Percentiles rank a stretch among this genome's conserved stretches.
These are phyloP conservation scores for Flaveria brownii DNA, from an alignment of 129 eudicot species.

Conservation along the genomic window DNA sequence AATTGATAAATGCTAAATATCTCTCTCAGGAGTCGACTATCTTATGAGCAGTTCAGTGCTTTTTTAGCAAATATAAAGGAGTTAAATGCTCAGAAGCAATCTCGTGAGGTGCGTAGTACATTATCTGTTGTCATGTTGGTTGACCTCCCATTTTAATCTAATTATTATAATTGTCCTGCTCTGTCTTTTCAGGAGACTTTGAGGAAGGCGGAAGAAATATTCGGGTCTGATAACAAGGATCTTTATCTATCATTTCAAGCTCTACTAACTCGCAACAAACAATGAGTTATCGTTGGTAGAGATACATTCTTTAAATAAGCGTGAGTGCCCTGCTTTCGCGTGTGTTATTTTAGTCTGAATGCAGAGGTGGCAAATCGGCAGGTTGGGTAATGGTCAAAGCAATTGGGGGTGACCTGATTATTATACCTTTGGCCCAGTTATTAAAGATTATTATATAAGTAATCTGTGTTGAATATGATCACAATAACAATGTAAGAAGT, in stretches of 20 bases:
- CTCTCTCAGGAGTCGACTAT: conserved; percentile 81
- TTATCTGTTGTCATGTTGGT: conserved; percentile 13
- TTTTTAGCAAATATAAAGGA: conserved; percentile 92
- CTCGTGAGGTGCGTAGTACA: conserved; percentile 76
- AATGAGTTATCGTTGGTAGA: conserved; percentile 30
- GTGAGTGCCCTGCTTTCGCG: conserved; percentile 8
- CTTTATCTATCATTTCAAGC: conserved; percentile 88
- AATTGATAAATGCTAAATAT: conserved; percentile 6
- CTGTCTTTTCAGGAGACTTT: conserved; percentile 69
- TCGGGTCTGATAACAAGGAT: conserved; percentile 85
- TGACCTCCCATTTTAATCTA: conserved; percentile 4
- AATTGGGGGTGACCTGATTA: neutral
- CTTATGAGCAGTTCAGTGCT: conserved; percentile 94
- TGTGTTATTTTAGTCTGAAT: conserved; percentile 4
- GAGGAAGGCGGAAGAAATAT: conserved; percentile 94
- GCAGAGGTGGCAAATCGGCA: conserved; percentile 1
- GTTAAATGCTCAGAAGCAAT: conserved; percentile 84
- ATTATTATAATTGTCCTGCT: neutral
- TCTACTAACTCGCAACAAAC: conserved; percentile 73
- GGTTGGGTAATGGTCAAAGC: conserved; percentile 1
- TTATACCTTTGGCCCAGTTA: neutral
- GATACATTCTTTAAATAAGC: conserved; percentile 20
- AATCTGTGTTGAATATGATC: neutral
- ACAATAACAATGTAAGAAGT: neutral
- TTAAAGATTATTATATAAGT: neutral